Percentiles rank a stretch among this genome's conserved stretches.
Conservation (phyloP, 208 protist genomes). For the Trypanosoma brucei region DNA sequence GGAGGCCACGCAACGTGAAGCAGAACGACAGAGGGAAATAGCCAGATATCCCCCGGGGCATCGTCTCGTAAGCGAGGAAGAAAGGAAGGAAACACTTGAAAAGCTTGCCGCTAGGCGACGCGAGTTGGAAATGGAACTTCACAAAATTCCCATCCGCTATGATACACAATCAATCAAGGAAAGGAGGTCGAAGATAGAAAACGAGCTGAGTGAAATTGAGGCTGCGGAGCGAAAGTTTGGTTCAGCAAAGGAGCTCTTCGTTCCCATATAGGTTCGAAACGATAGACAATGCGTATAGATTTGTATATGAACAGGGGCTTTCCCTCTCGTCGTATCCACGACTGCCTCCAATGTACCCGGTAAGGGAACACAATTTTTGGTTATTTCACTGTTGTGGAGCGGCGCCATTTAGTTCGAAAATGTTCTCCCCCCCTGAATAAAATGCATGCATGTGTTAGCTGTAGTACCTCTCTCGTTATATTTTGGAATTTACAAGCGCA, state of each 20-base stretch:
- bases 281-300: not conserved
- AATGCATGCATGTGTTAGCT: too few relatives aligned
- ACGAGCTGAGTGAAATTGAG: conserved; percentile 72
- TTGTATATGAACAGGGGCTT: not conserved
- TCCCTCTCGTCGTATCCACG: too few relatives aligned
- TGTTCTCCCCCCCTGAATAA: too few relatives aligned
- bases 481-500: too few relatives aligned
- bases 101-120: conserved; percentile 41
- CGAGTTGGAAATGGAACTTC: conserved; percentile 78
- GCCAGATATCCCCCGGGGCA: conserved; percentile 74
- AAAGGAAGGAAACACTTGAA: conserved; percentile 60
- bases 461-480: too few relatives aligned
- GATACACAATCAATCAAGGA: conserved; percentile 73
- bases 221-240: conserved; percentile 56
- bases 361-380: too few relatives aligned
- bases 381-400: too few relatives aligned
- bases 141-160: conserved; percentile 79
- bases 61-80: conserved; percentile 71
- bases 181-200: conserved; percentile 54
- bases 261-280: conserved; percentile 40
- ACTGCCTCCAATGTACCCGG: too few relatives aligned
- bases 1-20: conserved; percentile 46
- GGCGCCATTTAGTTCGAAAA: too few relatives aligned
- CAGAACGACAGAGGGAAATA: conserved; percentile 47
- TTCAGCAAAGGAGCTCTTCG: conserved; percentile 59